Evolutionary conservation across 441 rosid genomes (phyloP).

Genomic region (Mallotus repandus): DNA sequence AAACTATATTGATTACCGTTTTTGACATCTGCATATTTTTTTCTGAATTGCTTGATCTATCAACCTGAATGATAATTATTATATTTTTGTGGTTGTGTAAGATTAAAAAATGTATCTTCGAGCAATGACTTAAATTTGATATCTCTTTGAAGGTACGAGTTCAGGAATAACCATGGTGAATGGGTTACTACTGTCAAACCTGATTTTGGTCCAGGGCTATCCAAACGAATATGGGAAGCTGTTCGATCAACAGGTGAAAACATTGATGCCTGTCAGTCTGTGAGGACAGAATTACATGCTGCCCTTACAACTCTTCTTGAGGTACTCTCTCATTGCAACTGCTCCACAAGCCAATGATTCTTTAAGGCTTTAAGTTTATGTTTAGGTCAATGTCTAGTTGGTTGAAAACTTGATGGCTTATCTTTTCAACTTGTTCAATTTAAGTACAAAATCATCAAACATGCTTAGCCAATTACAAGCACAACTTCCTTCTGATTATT

Average conservation of each 20-base stretch:
- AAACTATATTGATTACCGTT: no score
- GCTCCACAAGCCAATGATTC: not conserved
- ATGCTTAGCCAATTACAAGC: not conserved
- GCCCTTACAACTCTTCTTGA: conserved; percentile 68
- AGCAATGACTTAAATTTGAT: conserved; percentile 18
- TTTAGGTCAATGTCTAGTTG: not conserved
- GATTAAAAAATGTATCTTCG: not conserved
- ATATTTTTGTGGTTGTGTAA: not conserved
- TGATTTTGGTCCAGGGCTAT: conserved; percentile 66
- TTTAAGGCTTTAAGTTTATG: not conserved
- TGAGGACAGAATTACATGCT: conserved; percentile 49
- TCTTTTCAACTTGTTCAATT: not conserved
- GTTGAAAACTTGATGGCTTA: not conserved
- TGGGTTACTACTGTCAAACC: conserved; percentile 72
- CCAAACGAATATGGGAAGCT: conserved; percentile 66
- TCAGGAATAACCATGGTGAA: conserved; percentile 76
- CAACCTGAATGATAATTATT: not conserved
- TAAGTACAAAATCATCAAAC: not conserved
- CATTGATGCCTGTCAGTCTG: conserved; percentile 43
- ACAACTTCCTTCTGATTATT: not conserved
- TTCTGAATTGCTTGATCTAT: conserved; percentile 3
- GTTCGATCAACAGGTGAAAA: conserved; percentile 44
- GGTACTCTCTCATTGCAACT: conserved; percentile 38
- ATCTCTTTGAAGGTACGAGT: conserved; percentile 52
- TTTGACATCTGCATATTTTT: not conserved